A percentile compares a stretch with the other conserved stretches of the same genome.
phyloP scores from a whole-genome alignment of 2,329 filamentous ascomycete genomes.

The Falciphora oryzae region DNA sequence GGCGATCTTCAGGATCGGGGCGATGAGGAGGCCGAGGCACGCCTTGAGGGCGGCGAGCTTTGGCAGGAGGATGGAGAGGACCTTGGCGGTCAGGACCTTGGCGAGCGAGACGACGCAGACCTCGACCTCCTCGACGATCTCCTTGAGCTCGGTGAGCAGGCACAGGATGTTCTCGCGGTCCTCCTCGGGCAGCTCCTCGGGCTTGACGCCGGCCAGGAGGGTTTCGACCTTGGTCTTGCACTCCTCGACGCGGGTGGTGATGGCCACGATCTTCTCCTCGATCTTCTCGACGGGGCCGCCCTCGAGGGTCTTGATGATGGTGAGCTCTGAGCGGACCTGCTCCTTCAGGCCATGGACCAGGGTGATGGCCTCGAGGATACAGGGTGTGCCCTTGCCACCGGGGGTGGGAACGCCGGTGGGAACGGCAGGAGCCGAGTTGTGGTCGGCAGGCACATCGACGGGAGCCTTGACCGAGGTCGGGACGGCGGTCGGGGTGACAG shows the following conservation, averaged over 20 bases:
- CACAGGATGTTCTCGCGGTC: background rate
- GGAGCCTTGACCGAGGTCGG: too few relatives aligned
- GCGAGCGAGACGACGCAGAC: background rate
- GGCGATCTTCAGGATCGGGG: background rate
- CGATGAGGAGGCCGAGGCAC: background rate
- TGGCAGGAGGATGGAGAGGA: too few relatives aligned
- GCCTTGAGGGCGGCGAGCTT: background rate
- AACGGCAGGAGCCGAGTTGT: too few relatives aligned
- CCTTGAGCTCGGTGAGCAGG: background rate
- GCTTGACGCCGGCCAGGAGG: background rate
- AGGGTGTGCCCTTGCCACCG: background rate
- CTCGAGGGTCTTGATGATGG: background rate
- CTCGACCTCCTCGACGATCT: background rate
- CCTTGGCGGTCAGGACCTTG: background rate
- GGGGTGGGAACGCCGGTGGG: too few relatives aligned
- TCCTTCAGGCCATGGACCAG: background rate
- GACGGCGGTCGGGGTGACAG: background rate
- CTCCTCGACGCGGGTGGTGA: background rate
- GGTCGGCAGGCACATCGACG: too few relatives aligned
- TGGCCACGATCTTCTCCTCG: background rate
- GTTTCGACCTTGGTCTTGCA: background rate
- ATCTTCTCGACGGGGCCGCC: background rate
- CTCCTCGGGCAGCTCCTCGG: background rate
- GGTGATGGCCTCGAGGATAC: background rate
- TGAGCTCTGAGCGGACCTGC: background rate